These are phyloP conservation scores for Phytophthora citricola DNA, from an alignment of 352 stramenopile species.

Conservation along the genomic window DNA sequence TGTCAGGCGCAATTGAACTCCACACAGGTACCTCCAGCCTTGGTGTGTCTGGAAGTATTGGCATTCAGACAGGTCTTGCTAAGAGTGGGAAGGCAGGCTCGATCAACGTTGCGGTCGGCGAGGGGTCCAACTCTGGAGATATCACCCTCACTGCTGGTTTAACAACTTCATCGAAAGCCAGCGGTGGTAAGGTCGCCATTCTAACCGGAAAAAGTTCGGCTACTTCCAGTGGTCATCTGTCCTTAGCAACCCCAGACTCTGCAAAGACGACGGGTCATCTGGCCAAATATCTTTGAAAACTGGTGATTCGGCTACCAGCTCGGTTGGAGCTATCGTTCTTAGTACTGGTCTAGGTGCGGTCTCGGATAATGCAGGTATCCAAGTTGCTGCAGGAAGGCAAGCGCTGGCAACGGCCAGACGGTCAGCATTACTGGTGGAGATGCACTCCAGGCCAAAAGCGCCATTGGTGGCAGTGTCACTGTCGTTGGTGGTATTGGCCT, in stretches of 20 bases:
- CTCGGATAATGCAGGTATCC: conserved; percentile 44
- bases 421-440: conserved; percentile 51
- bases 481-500: conserved; percentile 49
- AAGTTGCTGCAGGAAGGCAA: conserved; percentile 45
- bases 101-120: conserved; percentile 57
- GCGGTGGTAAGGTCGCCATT: conserved; percentile 51
- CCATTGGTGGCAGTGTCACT: conserved; percentile 43
- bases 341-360: conserved; percentile 51
- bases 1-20: conserved; percentile 45
- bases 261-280: conserved; percentile 42
- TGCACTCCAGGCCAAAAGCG: conserved; percentile 44
- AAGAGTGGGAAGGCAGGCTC: conserved; percentile 44
- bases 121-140: conserved; percentile 42
- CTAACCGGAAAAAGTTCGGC: conserved; percentile 49
- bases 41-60: conserved; percentile 51
- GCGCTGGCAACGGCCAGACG: conserved; percentile 39
- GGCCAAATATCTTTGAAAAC: conserved; percentile 49
- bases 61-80: conserved; percentile 50
- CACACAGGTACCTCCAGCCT: conserved; percentile 42
- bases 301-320: conserved; percentile 39
- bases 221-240: conserved; percentile 51
- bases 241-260: conserved; percentile 48
- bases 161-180: conserved; percentile 38
- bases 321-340: conserved; percentile 54
- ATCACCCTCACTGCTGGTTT: conserved; percentile 49